A percentile compares a stretch with the other conserved stretches of the same genome.
These are phyloP conservation scores for Termitomyces sp. DNA, from an alignment of 768 basidiomycete genomes.

Conservation along the genomic window DNA sequence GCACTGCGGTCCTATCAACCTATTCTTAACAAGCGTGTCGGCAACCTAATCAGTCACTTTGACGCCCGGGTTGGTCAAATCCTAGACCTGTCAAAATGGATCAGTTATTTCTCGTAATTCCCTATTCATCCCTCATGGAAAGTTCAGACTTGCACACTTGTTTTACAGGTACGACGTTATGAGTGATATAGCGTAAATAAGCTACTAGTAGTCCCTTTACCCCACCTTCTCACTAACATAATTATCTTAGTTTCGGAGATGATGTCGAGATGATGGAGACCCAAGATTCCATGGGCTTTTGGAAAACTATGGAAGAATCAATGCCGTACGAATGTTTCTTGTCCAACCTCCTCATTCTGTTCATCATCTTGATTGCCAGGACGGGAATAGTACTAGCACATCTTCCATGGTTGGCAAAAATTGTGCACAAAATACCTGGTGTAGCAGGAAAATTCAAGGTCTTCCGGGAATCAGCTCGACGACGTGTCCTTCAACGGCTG, in stretches of 20 bases:
- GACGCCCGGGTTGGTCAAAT: constrained; percentile 8
- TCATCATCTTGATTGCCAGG: constrained; percentile 1
- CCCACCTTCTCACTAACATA: neutral
- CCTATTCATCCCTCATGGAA: neutral
- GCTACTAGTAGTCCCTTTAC: neutral
- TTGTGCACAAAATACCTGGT: constrained; percentile 10
- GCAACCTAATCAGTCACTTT: constrained; percentile 23
- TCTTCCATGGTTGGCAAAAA: constrained; percentile 16
- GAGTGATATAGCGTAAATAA: constrained; percentile 34
- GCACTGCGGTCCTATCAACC: constrained; percentile 27
- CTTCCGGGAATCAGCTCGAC: constrained; percentile 38
- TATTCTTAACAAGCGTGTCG: constrained; percentile 12
- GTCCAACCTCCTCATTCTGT: neutral
- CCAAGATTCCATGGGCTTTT: constrained; percentile 9
- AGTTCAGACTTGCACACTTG: neutral
- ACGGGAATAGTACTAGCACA: constrained; percentile 13
- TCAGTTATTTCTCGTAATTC: constrained; percentile 35
- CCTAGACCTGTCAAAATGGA: constrained; percentile 32
- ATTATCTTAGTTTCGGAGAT: constrained; percentile 24
- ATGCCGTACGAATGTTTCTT: constrained; percentile 1
- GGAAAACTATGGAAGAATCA: constrained; percentile 12
- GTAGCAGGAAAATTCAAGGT: constrained; percentile 11
- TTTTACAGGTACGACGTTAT: constrained; percentile 33
- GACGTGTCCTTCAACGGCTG: constrained; percentile 55
- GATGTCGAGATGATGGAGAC: constrained; percentile 14